Percentiles rank a stretch among this genome's conserved stretches.
phyloP scores from a whole-genome alignment of 768 basidiomycete species.

The Candolleomyces eurysporus region DNA sequence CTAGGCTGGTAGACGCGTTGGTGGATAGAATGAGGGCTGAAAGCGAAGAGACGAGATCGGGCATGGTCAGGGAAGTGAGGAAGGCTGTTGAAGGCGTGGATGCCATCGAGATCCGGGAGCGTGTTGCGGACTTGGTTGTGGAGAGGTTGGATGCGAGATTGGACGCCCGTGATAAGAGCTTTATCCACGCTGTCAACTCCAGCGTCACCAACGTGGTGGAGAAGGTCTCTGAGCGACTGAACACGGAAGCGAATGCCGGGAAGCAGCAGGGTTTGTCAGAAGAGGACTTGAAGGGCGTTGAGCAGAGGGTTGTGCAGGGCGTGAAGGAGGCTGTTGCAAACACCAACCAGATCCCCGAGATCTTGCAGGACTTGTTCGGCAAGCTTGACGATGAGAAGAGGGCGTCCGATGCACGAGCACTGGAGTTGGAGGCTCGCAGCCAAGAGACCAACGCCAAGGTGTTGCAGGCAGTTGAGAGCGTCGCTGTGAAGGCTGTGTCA shows the following conservation, averaged over 20 bases:
- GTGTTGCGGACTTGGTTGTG: conserved; percentile 85
- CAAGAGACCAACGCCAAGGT: neutral
- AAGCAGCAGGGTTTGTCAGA: conserved; percentile 2
- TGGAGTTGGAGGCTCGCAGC: neutral
- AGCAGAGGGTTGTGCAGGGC: neutral
- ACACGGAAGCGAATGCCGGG: neutral
- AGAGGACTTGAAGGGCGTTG: conserved; percentile 2
- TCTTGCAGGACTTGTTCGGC: neutral
- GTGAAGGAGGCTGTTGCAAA: conserved; percentile 2
- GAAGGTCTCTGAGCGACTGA: conserved; percentile 20
- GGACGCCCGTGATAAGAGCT: conserved; percentile 70
- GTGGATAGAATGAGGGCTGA: conserved; percentile 1
- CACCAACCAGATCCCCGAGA: neutral
- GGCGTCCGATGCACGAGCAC: neutral
- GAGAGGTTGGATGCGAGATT: conserved; percentile 81
- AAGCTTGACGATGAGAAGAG: neutral
- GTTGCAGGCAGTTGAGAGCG: neutral
- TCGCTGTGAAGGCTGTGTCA: neutral
- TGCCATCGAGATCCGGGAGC: conserved; percentile 84
- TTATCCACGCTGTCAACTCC: conserved; percentile 57
- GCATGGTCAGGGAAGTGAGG: conserved; percentile 69
- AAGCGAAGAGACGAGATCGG: conserved; percentile 50
- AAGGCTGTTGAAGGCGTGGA: conserved; percentile 74
- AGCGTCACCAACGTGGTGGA: conserved; percentile 57
- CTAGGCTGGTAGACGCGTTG: neutral